Conservation (phyloP, 768 basidiomycete genomes). For the Daedaleopsis nitida region DNA sequence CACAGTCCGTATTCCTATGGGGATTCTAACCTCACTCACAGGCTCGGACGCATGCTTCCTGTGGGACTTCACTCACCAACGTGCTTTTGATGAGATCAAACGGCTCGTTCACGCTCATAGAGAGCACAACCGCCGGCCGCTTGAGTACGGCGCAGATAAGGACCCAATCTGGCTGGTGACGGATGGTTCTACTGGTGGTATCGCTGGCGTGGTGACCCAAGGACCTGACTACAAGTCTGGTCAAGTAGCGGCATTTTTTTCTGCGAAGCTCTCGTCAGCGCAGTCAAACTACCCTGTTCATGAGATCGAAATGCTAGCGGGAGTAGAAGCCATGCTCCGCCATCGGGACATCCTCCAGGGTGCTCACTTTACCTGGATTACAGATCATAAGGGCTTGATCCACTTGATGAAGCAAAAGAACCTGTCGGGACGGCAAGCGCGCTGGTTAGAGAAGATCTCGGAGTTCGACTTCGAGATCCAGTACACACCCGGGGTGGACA, state of each 20-base stretch:
- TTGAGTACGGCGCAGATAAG: constrained; percentile 25
- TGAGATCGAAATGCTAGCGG: constrained; percentile 20
- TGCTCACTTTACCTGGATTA: constrained; percentile 16
- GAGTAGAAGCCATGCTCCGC: background rate
- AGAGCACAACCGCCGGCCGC: constrained; percentile 12
- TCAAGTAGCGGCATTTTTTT: constrained; percentile 27
- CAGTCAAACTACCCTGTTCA: constrained; percentile 35
- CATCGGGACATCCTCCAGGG: constrained; percentile 6
- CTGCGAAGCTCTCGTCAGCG: constrained; percentile 26
- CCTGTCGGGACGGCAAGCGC: constrained; percentile 36
- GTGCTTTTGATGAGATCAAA: constrained; percentile 33
- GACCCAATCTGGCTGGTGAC: constrained; percentile 24
- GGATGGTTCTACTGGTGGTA: constrained; percentile 25
- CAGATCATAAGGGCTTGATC: constrained; percentile 24
- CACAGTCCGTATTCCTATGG: constrained; percentile 41
- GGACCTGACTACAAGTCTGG: constrained; percentile 19
- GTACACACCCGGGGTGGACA: constrained; percentile 34
- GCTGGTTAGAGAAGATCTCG: constrained; percentile 37
- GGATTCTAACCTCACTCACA: constrained; percentile 28
- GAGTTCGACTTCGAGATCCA: constrained; percentile 36
- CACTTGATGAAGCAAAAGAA: constrained; percentile 36
- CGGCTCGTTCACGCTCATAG: constrained; percentile 17
- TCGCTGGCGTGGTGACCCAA: constrained; percentile 24
- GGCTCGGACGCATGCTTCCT: constrained; percentile 15
- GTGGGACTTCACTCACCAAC: constrained; percentile 30